Percentiles rank a stretch among this genome's conserved stretches.
Conservation (phyloP, 2,329 filamentous ascomycete genomes). For the Dactylellina parvicollis region DNA sequence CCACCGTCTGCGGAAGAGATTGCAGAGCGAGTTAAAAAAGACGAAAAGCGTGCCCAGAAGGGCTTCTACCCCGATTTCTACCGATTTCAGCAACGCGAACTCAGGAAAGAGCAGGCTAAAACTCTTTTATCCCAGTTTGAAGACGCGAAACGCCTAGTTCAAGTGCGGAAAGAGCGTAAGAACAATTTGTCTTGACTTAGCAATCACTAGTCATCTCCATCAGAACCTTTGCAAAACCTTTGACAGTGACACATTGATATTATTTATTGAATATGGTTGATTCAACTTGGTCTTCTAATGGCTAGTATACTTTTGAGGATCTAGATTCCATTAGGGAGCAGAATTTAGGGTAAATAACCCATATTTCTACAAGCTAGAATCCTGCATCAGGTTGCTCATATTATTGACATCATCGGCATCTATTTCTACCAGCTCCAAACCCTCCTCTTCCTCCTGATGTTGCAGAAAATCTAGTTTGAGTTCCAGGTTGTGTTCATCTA, state of each 20-base stretch:
- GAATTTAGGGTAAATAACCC: too few species aligned
- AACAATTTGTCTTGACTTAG: too few species aligned
- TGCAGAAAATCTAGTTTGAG: conserved; percentile 28
- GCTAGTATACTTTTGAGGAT: too few species aligned
- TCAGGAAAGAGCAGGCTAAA: conserved; percentile 77
- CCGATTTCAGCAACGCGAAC: conserved; percentile 82
- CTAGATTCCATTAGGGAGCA: too few species aligned
- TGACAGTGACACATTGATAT: too few species aligned
- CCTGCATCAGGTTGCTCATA: conserved; percentile 18
- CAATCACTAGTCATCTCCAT: too few species aligned
- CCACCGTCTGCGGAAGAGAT: conserved; percentile 77
- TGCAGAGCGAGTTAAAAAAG: conserved; percentile 69
- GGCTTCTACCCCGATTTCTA: conserved; percentile 77
- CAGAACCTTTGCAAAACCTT: background rate
- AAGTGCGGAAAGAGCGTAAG: conserved; percentile 72
- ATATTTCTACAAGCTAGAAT: conserved; percentile 7
- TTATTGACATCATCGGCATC: background rate
- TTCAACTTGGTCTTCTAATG: too few species aligned
- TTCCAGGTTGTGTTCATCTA: conserved; percentile 39
- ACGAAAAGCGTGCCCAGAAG: conserved; percentile 73
- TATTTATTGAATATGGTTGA: too few species aligned
- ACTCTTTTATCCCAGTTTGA: conserved; percentile 77
- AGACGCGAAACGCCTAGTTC: conserved; percentile 77
- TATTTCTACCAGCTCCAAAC: background rate
- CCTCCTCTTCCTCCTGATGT: background rate